phyloP scores from a whole-genome alignment of 2,329 filamentous ascomycete species.

The Aspergillus sp. region DNA sequence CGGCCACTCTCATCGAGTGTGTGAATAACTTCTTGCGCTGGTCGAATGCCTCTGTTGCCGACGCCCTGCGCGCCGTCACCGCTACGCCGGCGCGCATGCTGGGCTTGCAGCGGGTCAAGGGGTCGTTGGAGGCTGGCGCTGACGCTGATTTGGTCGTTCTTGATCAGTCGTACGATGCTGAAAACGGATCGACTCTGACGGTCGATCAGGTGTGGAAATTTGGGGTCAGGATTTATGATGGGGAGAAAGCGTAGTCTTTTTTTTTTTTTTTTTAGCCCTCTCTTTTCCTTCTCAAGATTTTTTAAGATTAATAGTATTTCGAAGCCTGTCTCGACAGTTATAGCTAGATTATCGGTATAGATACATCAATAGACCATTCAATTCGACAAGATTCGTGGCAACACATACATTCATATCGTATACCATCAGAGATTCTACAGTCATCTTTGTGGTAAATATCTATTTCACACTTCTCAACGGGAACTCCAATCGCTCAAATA shows the following conservation, averaged over 20 bases:
- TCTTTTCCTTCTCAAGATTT: constrained; percentile 7
- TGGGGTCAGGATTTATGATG: constrained; percentile 33
- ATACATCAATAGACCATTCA: background rate
- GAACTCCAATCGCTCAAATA: background rate
- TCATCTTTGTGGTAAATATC: background rate
- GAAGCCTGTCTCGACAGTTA: background rate
- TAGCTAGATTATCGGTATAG: background rate
- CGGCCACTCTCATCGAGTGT: constrained; percentile 37
- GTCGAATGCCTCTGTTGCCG: constrained; percentile 32
- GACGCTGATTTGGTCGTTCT: constrained; percentile 37
- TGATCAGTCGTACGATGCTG: constrained; percentile 24
- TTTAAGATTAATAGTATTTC: background rate
- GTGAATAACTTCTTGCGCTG: constrained; percentile 39
- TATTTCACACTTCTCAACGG: background rate
- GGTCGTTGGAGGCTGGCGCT: constrained; percentile 30
- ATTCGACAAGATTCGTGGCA: background rate
- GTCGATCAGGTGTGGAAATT: constrained; percentile 39
- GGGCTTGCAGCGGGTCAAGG: constrained; percentile 32
- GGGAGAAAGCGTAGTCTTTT: constrained; percentile 15
- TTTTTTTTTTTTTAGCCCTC: constrained; percentile 8
- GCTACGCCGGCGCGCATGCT: constrained; percentile 33
- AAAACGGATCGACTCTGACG: constrained; percentile 23
- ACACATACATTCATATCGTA: background rate
- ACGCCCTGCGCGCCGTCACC: constrained; percentile 34
- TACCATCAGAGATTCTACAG: background rate